Conservation (phyloP, 306 rosid species). For the Acacia acuminata region DNA sequence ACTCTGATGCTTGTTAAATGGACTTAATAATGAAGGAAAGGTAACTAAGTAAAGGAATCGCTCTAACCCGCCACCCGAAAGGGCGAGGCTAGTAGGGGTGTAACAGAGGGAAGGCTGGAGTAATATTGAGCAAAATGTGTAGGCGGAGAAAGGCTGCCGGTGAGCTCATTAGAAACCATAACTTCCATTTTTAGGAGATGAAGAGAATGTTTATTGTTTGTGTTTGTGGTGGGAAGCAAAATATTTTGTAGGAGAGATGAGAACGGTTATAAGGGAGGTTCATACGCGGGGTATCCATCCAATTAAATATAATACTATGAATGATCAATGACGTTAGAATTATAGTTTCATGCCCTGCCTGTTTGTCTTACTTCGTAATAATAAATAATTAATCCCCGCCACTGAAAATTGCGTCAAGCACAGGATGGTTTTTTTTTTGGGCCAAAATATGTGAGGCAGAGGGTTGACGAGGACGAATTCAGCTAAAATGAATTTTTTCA, state of each 20-base stretch:
- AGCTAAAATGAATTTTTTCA: too few species aligned
- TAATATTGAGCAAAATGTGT: slow-evolving; percentile 52
- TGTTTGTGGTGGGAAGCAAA: neutral
- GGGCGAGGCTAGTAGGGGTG: too few species aligned
- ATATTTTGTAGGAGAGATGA: neutral
- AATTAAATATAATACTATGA: neutral
- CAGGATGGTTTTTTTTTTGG: neutral
- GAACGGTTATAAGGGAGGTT: neutral
- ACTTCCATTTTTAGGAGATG: slow-evolving; percentile 48
- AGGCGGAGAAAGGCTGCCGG: slow-evolving; percentile 43
- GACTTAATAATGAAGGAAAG: too few species aligned
- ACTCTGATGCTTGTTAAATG: too few species aligned
- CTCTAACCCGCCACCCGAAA: too few species aligned
- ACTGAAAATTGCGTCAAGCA: neutral
- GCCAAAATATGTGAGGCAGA: neutral
- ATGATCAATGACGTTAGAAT: neutral
- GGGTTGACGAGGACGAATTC: neutral
- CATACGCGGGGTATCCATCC: neutral
- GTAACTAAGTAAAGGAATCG: too few species aligned
- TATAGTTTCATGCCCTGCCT: neutral
- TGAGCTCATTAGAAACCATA: slow-evolving; percentile 48
- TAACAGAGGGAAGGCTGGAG: slow-evolving; percentile 80
- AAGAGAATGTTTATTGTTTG: neutral
- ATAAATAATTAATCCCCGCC: neutral
- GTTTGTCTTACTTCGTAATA: neutral